These are phyloP conservation scores for Cicer cuneatum DNA, from an alignment of 306 rosid genomes.

Conservation along the genomic window DNA sequence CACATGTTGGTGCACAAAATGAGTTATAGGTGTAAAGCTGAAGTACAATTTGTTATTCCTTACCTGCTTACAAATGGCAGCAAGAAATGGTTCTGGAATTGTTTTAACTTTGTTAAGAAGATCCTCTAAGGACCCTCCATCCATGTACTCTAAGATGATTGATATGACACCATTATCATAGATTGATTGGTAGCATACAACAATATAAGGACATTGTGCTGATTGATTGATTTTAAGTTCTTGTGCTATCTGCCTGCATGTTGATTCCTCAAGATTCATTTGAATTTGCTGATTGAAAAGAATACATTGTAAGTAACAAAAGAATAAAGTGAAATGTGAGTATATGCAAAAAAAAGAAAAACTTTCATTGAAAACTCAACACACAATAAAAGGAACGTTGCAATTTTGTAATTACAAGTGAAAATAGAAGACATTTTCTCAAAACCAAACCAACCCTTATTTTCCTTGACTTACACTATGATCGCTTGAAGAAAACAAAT, in stretches of 20 bases:
- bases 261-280: constrained; percentile 80
- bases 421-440: too few species aligned
- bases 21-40: neutral
- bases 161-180: constrained; percentile 82
- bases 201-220: constrained; percentile 84
- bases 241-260: constrained; percentile 66
- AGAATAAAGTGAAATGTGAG: constrained; percentile 5
- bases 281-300: constrained; percentile 70
- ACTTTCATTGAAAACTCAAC: too few species aligned
- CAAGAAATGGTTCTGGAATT: constrained; percentile 81
- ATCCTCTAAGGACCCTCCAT: constrained; percentile 94
- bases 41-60: constrained; percentile 28
- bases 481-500: too few species aligned
- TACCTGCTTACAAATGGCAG: constrained; percentile 89
- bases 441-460: too few species aligned
- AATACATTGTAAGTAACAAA: constrained; percentile 36
- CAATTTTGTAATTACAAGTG: too few species aligned
- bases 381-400: too few species aligned
- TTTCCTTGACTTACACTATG: too few species aligned
- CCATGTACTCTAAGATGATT: constrained; percentile 98
- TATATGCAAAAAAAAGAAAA: too few species aligned
- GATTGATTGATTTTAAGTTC: constrained; percentile 91
- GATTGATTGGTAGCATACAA: constrained; percentile 79
- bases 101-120: constrained; percentile 72
- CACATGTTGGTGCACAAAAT: too few species aligned